Percentiles rank a stretch among this genome's conserved stretches.
Conservation (phyloP, 2,329 filamentous ascomycete genomes). For the Penicillium vulpinum region DNA sequence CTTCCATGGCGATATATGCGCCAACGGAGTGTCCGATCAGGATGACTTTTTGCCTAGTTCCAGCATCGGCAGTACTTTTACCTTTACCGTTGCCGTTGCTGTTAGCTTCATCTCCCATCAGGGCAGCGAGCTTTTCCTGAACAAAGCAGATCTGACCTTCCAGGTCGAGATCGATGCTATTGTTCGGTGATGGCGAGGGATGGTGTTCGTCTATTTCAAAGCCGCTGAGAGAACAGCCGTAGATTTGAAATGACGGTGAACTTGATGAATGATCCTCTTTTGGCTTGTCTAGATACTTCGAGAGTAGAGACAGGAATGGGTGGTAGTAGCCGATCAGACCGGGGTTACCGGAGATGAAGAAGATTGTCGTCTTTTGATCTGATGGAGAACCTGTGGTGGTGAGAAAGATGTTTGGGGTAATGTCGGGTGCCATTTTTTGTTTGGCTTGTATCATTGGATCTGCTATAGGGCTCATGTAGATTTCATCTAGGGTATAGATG, state of each 20-base stretch:
- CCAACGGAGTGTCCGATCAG: constrained; percentile 75
- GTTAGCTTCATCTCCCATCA: constrained; percentile 32
- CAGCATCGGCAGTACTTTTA: background rate
- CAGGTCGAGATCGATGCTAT: constrained; percentile 32
- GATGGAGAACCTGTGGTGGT: constrained; percentile 20
- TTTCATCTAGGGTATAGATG: constrained; percentile 3
- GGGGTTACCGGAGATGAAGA: constrained; percentile 54
- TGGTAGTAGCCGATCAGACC: constrained; percentile 53
- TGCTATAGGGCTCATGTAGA: background rate
- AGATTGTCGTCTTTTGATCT: constrained; percentile 33
- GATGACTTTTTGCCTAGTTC: constrained; percentile 50
- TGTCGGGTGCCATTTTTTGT: constrained; percentile 23
- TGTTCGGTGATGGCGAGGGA: background rate
- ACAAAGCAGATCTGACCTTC: constrained; percentile 54
- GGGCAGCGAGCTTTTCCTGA: constrained; percentile 43
- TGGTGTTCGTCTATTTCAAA: constrained; percentile 32
- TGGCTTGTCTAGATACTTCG: constrained; percentile 20
- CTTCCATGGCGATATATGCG: constrained; percentile 68
- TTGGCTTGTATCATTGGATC: background rate
- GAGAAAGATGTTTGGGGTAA: constrained; percentile 36
- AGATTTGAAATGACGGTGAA: constrained; percentile 27
- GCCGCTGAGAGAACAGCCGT: constrained; percentile 38
- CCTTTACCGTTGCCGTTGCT: background rate
- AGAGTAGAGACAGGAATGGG: constrained; percentile 43
- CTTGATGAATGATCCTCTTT: background rate